These are phyloP conservation scores for Kalmanozyma brasiliensis DNA, from an alignment of 1,284 basidiomycete genomes.

Conservation along the genomic window DNA sequence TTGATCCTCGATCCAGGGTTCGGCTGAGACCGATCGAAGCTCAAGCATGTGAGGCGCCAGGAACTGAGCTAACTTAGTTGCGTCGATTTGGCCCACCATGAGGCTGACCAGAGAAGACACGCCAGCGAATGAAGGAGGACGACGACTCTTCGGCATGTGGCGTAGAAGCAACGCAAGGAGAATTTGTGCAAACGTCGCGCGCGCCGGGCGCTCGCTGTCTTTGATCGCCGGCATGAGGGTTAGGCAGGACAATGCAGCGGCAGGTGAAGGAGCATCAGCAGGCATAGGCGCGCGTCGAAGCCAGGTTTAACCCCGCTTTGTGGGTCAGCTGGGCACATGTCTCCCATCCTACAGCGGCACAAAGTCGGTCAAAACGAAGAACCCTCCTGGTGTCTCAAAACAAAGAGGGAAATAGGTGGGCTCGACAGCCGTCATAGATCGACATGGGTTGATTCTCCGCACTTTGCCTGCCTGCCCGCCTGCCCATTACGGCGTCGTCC, in stretches of 20 bases:
- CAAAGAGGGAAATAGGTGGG: not conserved
- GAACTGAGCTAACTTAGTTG: constrained; percentile 11
- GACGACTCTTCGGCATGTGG: not conserved
- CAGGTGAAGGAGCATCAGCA: no score
- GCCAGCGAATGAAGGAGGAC: not conserved
- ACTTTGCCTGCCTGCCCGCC: not conserved
- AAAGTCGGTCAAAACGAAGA: no score
- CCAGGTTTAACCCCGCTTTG: constrained; percentile 4
- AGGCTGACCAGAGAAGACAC: no score
- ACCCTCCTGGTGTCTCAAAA: not conserved
- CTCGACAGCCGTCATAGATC: constrained; percentile 29
- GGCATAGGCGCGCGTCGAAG: no score
- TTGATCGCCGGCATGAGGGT: constrained; percentile 11
- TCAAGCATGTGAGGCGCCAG: constrained; percentile 3
- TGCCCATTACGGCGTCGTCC: constrained; percentile 9
- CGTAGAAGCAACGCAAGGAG: not conserved
- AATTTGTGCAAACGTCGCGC: not conserved
- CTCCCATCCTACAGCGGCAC: no score
- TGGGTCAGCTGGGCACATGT: not conserved
- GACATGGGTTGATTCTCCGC: constrained; percentile 20
- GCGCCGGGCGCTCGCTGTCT: not conserved
- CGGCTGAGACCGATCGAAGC: not conserved
- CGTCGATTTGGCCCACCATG: not conserved
- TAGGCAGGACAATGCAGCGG: not conserved
- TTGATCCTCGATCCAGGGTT: not conserved